A percentile compares a stretch with the other conserved stretches of the same genome.
phyloP scores from a whole-genome alignment of 2,329 filamentous ascomycete genomes.

The Alternaria triticimaculans region DNA sequence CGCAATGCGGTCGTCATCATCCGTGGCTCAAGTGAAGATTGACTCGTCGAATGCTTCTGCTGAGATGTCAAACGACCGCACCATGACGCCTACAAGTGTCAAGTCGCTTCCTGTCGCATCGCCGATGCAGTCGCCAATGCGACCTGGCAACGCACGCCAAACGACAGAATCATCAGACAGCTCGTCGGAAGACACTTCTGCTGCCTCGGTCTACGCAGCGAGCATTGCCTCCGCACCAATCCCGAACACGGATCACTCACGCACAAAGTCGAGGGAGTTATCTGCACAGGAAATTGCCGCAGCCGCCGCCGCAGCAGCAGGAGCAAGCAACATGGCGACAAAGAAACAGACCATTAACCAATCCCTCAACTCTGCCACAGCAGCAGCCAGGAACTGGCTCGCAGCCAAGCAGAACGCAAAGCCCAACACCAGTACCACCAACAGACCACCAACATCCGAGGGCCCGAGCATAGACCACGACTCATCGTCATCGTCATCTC shows the following conservation, averaged over 20 bases:
- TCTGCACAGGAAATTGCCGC: conserved; percentile 32
- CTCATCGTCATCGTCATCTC: neutral
- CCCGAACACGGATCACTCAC: conserved; percentile 8
- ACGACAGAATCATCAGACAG: conserved; percentile 17
- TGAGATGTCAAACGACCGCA: conserved; percentile 58
- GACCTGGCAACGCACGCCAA: conserved; percentile 37
- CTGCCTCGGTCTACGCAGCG: conserved; percentile 33
- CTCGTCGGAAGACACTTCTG: conserved; percentile 24
- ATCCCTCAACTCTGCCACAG: conserved; percentile 57
- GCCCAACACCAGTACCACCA: conserved; percentile 17
- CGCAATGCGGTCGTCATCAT: conserved; percentile 66
- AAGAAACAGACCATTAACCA: conserved; percentile 42
- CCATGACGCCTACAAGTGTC: conserved; percentile 68
- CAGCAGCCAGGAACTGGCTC: conserved; percentile 67
- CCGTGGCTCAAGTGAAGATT: conserved; percentile 70
- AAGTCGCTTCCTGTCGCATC: conserved; percentile 65
- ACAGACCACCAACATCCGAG: conserved; percentile 17
- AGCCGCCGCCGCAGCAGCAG: conserved; percentile 28
- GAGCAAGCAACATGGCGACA: conserved; percentile 17
- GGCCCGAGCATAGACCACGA: conserved; percentile 16
- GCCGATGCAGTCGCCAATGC: conserved; percentile 56
- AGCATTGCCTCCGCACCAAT: conserved; percentile 19
- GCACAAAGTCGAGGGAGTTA: conserved; percentile 26
- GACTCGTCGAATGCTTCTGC: conserved; percentile 71
- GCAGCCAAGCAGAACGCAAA: conserved; percentile 52